Evolutionary conservation across 1,139 yeast species (phyloP).

Genomic region (Williopsis jadinii): DNA sequence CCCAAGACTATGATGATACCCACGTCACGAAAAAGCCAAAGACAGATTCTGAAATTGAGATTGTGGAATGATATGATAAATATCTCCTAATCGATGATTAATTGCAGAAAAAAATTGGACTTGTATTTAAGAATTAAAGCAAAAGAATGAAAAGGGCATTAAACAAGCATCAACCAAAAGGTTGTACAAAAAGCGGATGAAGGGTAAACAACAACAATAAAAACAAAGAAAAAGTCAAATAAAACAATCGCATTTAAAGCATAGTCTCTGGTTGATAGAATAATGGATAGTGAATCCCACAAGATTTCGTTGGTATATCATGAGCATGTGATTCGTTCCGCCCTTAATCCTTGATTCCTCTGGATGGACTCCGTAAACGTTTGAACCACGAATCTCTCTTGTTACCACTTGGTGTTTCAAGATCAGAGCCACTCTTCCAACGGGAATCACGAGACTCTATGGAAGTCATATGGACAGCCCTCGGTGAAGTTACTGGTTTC

Average conservation of each 20-base stretch:
- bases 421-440: neutral
- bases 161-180: neutral
- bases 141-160: neutral
- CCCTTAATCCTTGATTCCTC: conserved; percentile 10
- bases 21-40: neutral
- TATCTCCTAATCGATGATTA: neutral
- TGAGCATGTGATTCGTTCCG: no score
- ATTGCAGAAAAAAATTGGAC: neutral
- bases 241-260: neutral
- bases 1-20: neutral
- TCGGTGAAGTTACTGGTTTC: no score
- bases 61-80: neutral
- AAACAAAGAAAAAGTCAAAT: no score
- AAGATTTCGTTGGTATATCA: neutral
- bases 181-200: no score
- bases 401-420: conserved; percentile 2
- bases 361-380: conserved; percentile 28
- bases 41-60: neutral
- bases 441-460: neutral
- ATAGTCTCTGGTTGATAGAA: neutral
- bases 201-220: no score
- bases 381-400: conserved; percentile 27
- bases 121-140: neutral
- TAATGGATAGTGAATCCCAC: neutral
- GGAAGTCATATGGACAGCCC: no score